A percentile compares a stretch with the other conserved stretches of the same genome.
These are phyloP conservation scores for Kokia cookei DNA, from an alignment of 441 rosid genomes.

Conservation along the genomic window DNA sequence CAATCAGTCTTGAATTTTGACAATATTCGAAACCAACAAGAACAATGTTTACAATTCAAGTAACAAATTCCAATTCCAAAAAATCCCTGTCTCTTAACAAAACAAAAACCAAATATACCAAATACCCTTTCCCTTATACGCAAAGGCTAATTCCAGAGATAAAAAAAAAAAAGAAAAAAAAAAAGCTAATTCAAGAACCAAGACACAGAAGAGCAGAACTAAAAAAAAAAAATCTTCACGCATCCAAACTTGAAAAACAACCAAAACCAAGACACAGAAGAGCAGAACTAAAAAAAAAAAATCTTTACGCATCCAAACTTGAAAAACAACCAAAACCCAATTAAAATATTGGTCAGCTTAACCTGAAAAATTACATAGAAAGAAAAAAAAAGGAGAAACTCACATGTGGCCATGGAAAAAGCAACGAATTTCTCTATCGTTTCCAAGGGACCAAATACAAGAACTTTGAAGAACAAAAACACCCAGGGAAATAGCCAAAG, in stretches of 20 bases:
- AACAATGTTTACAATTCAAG: not conserved
- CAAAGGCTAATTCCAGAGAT: not conserved
- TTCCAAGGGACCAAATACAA: constrained; percentile 9
- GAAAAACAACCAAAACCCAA: constrained; percentile 1
- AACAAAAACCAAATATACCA: not conserved
- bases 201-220: not conserved
- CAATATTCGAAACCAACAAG: not conserved
- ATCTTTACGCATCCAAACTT: not conserved
- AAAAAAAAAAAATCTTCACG: not conserved
- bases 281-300: not conserved
- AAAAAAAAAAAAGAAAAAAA: no score
- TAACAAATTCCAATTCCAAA: not conserved
- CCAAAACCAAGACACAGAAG: constrained; percentile 1
- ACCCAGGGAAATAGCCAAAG: not conserved
- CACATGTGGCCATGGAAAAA: constrained; percentile 65
- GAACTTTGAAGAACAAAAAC: constrained; percentile 18
- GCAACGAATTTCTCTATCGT: constrained; percentile 7
- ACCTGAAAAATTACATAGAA: constrained; percentile 6
- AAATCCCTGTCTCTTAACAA: not conserved
- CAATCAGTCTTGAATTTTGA: not conserved
- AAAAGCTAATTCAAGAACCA: not conserved
- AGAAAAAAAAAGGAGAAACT: constrained; percentile 18
- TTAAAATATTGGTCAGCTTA: not conserved
- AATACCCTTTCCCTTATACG: not conserved
- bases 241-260: constrained; percentile 1